Evolutionary conservation across 2,329 filamentous ascomycete genomes (phyloP).

Genomic region (Aspergillus sp.): DNA sequence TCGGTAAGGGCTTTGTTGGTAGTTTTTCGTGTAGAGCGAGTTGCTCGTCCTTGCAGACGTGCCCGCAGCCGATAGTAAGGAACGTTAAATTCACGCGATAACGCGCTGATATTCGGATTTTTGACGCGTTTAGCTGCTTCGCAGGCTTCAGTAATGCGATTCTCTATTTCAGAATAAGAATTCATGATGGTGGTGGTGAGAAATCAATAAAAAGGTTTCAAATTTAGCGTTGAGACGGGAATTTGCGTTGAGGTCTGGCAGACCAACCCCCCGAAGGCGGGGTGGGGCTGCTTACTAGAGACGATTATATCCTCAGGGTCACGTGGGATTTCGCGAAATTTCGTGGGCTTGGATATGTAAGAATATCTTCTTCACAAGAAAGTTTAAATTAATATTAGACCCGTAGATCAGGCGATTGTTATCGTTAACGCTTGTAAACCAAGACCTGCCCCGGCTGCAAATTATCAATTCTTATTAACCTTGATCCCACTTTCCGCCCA

Average conservation of each 20-base stretch:
- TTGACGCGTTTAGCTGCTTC: background rate
- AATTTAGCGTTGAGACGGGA: background rate
- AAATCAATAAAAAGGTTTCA: background rate
- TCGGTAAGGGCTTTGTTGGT: background rate
- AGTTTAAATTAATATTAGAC: no score
- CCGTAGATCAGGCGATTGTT: no score
- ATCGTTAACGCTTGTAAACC: no score
- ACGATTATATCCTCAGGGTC: background rate
- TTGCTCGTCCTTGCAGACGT: background rate
- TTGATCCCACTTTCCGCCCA: no score
- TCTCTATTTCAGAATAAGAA: background rate
- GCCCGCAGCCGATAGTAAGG: background rate
- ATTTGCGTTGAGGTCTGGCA: background rate
- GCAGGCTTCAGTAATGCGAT: background rate
- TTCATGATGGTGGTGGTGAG: background rate
- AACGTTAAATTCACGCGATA: background rate
- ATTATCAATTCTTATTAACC: no score
- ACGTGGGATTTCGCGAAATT: no score
- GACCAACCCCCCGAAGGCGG: background rate
- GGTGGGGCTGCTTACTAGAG: background rate
- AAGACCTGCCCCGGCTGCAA: no score
- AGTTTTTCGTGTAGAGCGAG: background rate
- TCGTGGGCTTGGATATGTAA: no score
- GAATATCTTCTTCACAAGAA: no score
- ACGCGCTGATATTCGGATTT: background rate